phyloP scores from a whole-genome alignment of 768 basidiomycete genomes.

The Tylopilus balloui region DNA sequence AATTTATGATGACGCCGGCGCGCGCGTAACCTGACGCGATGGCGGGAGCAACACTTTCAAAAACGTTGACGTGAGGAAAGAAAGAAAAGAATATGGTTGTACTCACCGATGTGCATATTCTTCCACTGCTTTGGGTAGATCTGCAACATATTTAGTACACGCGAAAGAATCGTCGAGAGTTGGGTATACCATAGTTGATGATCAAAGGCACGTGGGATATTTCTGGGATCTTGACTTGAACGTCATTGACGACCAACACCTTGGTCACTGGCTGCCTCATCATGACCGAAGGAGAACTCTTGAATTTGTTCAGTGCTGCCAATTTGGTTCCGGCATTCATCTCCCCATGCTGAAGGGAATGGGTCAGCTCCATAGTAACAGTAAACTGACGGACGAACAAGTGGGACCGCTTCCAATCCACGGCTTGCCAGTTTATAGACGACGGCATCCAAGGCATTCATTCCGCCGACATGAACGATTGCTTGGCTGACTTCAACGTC shows the following conservation, averaged over 20 bases:
- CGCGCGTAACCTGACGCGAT: constrained; percentile 79
- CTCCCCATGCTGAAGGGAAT: constrained; percentile 69
- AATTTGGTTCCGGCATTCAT: constrained; percentile 82
- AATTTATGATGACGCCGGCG: constrained; percentile 91
- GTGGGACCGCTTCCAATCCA: constrained; percentile 81
- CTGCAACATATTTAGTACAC: constrained; percentile 36
- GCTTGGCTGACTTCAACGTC: constrained; percentile 79
- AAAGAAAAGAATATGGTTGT: background rate
- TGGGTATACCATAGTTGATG: constrained; percentile 80
- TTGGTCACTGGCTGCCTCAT: constrained; percentile 66
- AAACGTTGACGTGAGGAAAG: constrained; percentile 8
- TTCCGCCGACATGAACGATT: constrained; percentile 84
- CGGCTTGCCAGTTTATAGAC: constrained; percentile 85
- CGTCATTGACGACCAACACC: constrained; percentile 89
- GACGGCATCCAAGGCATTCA: constrained; percentile 82
- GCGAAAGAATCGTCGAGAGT: background rate
- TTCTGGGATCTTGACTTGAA: constrained; percentile 86
- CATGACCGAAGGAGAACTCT: constrained; percentile 48
- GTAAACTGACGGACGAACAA: constrained; percentile 51
- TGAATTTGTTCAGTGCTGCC: constrained; percentile 82
- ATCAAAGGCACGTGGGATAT: constrained; percentile 87
- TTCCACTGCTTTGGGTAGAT: constrained; percentile 92
- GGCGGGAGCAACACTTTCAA: constrained; percentile 74
- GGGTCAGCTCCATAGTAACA: constrained; percentile 8
- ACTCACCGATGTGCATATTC: constrained; percentile 91